A percentile compares a stretch with the other conserved stretches of the same genome.
These are phyloP conservation scores for Verbena officinalis DNA, from an alignment of 257 asterid species.

Conservation along the genomic window DNA sequence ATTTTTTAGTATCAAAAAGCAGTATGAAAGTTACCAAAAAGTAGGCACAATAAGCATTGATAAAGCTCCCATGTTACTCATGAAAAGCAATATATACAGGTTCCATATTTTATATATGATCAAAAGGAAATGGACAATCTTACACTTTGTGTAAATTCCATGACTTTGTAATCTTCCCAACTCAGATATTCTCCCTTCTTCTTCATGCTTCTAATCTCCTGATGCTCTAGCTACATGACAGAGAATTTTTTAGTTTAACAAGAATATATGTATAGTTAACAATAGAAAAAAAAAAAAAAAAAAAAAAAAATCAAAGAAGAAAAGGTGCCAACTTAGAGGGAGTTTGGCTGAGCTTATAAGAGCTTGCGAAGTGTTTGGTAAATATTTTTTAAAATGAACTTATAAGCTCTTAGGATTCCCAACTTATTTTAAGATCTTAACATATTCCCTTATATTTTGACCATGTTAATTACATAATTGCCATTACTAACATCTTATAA, in stretches of 20 bases:
- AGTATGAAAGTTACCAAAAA: neutral
- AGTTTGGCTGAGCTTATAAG: no score
- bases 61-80: neutral
- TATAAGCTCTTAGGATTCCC: no score
- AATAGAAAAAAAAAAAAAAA: neutral
- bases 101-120: neutral
- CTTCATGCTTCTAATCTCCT: constrained; percentile 62
- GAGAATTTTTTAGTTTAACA: neutral
- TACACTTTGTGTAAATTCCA: constrained; percentile 75
- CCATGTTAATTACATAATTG: no score
- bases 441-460: no score
- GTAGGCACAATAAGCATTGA: neutral
- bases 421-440: no score
- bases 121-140: neutral
- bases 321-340: no score
- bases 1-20: neutral
- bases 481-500: no score
- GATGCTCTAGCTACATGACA: constrained; percentile 59
- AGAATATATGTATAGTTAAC: neutral
- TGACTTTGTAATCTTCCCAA: constrained; percentile 75
- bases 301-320: no score
- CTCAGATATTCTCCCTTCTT: constrained; percentile 49
- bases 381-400: no score
- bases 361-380: no score
- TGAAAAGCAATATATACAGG: neutral